Evolutionary conservation across 352 stramenopile species (phyloP), one percentile per base, ranked within the genome.

Genomic region (Elongisporangium undulatum): DNA sequence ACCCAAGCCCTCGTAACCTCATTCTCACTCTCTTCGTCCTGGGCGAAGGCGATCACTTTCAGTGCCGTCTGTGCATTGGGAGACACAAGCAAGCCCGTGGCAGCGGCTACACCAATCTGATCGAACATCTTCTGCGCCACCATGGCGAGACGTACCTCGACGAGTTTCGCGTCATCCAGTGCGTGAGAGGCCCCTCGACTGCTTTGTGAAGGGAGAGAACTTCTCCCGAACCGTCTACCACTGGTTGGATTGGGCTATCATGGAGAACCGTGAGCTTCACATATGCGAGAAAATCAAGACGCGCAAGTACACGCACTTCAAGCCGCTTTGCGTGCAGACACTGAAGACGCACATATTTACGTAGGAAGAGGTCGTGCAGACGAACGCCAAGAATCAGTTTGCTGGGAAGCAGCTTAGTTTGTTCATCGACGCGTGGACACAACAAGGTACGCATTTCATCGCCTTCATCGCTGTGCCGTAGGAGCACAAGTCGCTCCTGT

Each of bases 291-390:
- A 68, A 34, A 13, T 22, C 1, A 52, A 60, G 21, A 60, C 60
- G 19, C 59, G 60, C 0, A 71, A 67, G 56, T 67, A 71, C 64
- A 59, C 64, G n/a, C 23, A 58, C 13, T 53, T 71, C 13, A 60
- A 60, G 17, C n/a, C 52, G 0, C 20, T 64, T 4, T 52, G 45
- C 20, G 21, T 51, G 3, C 62, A 51, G 48, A 63, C 58, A 12
- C 55, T 69, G 17, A 55, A 57, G 23, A 65, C 59, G 51, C 29
- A 65, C 38, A 62, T 67, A 24, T 53, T 58, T 21, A 34, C 9
- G 3, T 13, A 62, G 13, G 55, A 66, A 26, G 17, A 29, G 2
- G 52, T 56, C 15, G 52, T 71, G 7, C 51, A 56, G 19, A 51
- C 4, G 15, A n/a, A 5, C 24, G 38, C 65, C 17, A 60, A 45